Conservation (phyloP, 352 stramenopile genomes). For the Globisporangium irregulare region DNA sequence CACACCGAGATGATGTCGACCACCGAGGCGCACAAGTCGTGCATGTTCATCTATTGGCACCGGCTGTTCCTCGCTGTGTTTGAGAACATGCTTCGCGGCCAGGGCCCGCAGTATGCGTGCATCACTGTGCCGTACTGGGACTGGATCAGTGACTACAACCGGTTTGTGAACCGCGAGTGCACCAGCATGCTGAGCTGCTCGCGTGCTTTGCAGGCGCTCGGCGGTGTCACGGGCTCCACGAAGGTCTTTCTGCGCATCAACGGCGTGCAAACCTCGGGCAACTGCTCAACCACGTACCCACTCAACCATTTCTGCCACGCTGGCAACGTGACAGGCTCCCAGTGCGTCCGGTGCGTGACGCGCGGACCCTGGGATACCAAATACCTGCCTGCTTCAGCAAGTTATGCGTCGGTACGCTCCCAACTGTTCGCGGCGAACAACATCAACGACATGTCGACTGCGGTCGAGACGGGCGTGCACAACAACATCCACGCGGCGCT, state of each 20-base stretch:
- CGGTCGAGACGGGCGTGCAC: constrained; percentile 44
- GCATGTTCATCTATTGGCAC: constrained; percentile 86
- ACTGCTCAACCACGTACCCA: constrained; percentile 29
- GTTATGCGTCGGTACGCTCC: constrained; percentile 38
- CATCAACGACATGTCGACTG: constrained; percentile 21
- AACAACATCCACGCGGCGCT: constrained; percentile 48
- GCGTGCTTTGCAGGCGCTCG: constrained; percentile 36
- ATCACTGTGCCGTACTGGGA: constrained; percentile 84
- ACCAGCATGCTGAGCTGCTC: constrained; percentile 43
- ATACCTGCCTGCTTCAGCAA: constrained; percentile 27
- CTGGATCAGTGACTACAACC: constrained; percentile 52
- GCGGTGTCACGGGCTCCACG: constrained; percentile 20
- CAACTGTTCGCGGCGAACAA: constrained; percentile 42
- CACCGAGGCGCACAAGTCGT: constrained; percentile 47
- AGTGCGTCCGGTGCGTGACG: constrained; percentile 38
- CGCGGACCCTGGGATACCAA: constrained; percentile 25
- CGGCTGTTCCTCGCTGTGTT: constrained; percentile 59
- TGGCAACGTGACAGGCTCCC: constrained; percentile 20
- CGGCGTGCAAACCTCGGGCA: constrained; percentile 21
- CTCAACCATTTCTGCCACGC: constrained; percentile 50
- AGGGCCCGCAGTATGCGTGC: constrained; percentile 50
- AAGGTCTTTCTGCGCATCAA: constrained; percentile 29
- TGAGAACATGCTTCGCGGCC: constrained; percentile 80
- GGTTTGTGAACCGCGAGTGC: constrained; percentile 35
- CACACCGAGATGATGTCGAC: constrained; percentile 60